Evolutionary conservation across 2,329 filamentous ascomycete genomes (phyloP).

Genomic region (Ophiocordyceps camponoti-leonardi): DNA sequence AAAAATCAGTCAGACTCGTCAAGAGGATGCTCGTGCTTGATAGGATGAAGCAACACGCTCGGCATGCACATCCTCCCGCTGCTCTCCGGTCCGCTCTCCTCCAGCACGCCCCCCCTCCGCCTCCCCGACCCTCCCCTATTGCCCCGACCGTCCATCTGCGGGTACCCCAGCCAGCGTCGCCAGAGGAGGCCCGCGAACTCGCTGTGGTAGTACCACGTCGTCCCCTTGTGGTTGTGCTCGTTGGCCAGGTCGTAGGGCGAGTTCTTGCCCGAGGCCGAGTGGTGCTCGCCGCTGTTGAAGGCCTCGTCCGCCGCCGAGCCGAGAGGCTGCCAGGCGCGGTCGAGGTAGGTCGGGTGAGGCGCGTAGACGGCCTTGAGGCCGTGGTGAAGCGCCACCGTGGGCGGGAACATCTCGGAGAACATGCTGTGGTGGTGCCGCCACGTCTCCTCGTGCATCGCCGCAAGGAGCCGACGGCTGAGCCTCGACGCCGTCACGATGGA

Average conservation of each 20-base stretch:
- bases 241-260: conserved; percentile 51
- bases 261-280: conserved; percentile 44
- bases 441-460: conserved; percentile 61
- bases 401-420: conserved; percentile 69
- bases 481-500: conserved; percentile 58
- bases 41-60: conserved; percentile 65
- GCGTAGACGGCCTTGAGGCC: conserved; percentile 65
- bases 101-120: conserved; percentile 31
- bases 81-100: conserved; percentile 25
- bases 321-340: conserved; percentile 54
- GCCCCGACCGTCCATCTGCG: conserved; percentile 33
- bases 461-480: conserved; percentile 46
- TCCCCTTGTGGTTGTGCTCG: conserved; percentile 70
- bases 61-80: conserved; percentile 61
- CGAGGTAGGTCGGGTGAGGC: conserved; percentile 66
- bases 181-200: conserved; percentile 64
- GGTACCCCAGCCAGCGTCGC: conserved; percentile 55
- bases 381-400: conserved; percentile 53
- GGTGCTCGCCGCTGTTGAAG: conserved; percentile 62
- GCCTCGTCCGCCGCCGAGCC: conserved; percentile 48
- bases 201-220: conserved; percentile 73
- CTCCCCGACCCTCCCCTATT: conserved; percentile 29
- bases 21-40: conserved; percentile 48
- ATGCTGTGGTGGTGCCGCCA: conserved; percentile 49
- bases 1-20: conserved; percentile 13